A percentile compares a stretch with the other conserved stretches of the same genome.
Conservation (phyloP, 768 basidiomycete species). For the Gloeophyllum trabeum region DNA sequence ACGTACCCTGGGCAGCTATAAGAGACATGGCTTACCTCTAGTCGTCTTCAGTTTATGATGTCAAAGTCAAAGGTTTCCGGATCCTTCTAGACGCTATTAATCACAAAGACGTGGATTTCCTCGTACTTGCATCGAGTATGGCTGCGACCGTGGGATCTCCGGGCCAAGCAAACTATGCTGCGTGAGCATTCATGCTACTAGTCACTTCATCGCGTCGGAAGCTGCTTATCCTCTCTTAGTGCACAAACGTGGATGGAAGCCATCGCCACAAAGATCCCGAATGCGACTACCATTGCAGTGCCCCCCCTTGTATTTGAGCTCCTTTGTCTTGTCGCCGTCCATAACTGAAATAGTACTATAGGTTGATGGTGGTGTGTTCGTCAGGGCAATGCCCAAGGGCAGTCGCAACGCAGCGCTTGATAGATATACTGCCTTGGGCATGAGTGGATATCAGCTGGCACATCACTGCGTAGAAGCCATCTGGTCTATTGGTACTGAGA, state of each 20-base stretch:
- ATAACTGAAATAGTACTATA: background rate
- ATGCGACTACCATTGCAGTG: conserved; percentile 3
- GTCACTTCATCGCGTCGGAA: background rate
- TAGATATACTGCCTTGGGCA: conserved; percentile 5
- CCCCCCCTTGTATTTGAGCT: conserved; percentile 4
- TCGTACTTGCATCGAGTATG: conserved; percentile 6
- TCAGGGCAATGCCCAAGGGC: conserved; percentile 4
- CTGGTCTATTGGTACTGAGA: conserved; percentile 3
- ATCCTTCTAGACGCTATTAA: conserved; percentile 7
- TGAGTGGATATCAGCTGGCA: conserved; percentile 3
- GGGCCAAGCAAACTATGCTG: conserved; percentile 7
- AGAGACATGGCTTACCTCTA: too few species aligned
- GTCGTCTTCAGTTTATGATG: conserved; percentile 5
- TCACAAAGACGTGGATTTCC: conserved; percentile 8
- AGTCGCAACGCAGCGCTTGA: conserved; percentile 4
- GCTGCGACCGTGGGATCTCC: conserved; percentile 4
- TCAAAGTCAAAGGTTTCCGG: conserved; percentile 8
- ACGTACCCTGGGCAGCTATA: too few species aligned
- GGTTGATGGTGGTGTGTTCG: conserved; percentile 6
- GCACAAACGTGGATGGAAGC: conserved; percentile 6
- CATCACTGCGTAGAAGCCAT: conserved; percentile 6
- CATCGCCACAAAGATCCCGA: conserved; percentile 2
- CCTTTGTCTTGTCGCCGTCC: background rate
- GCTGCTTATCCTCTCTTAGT: background rate
- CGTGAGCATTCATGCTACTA: background rate